Evolutionary conservation across 2,329 filamentous ascomycete genomes (phyloP), one percentile per base, ranked within the genome.

Genomic region (Venturia asperata): DNA sequence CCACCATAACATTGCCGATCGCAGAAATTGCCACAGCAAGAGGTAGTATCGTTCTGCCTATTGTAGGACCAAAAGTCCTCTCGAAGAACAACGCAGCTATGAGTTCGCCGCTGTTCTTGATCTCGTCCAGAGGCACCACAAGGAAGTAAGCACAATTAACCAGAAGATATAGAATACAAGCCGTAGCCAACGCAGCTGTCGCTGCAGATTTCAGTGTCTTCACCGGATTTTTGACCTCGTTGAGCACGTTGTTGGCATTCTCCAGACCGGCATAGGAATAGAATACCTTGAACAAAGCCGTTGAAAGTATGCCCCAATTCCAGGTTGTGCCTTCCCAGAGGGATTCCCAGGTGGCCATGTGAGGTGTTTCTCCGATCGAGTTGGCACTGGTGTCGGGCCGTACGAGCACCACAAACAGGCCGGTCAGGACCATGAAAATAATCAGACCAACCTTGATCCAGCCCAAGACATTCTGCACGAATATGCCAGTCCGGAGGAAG

Each of bases 231-330:
- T 81, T 85, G 60, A 85, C 87, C 77, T 90, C 87, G 71, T 81
- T 83, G 41, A 86, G 74, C 17, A 83, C 84, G 70, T 88, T 87
- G 76, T 88, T 88, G 72, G 66, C 39, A 45, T 67, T 67, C 76
- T 80, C 83, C 78, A 87, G 87, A 30, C 87, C 87, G 68, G 87
- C 82, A 70, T 85, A 90, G 67, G 82, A 85, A 82, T 86, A 89
- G 70, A 89, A 86, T 67, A 89, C 86, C 69, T 88, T 89, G 78
- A 88, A 89, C 0, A 90, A 76, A 0, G 87, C 86, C 1, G 84
- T 88, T 17, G 65, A 66, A 2, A 66, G 30, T 15, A 66, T 62
- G n/a, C 65, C 65, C 64, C 64, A 67, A 43, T 66, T 66, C 65
- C 65, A 67, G n/a, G 27, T 43, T 6, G 65, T 64, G 37, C 64